Evolutionary conservation across 2,329 filamentous ascomycete species (phyloP), one percentile per base, ranked within the genome.

Genomic region (Botrytis deweyae): DNA sequence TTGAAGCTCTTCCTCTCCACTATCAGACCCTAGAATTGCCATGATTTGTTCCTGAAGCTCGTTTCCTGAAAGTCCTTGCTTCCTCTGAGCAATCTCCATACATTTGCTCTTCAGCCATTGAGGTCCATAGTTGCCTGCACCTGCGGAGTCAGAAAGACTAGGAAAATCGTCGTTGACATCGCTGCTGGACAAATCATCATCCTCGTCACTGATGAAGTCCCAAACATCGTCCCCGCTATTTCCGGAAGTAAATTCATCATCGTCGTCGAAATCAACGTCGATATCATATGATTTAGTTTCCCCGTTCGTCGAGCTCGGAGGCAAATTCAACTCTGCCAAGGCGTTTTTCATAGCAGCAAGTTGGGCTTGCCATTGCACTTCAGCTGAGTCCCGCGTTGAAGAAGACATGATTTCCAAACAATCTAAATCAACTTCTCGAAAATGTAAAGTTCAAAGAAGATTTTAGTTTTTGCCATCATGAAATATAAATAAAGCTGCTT

Each of bases 311-410:
- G 80, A 76, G 20, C 79, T 80, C 52, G 73, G 70, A 4, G 86
- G 83, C n/a, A 89, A 82, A 72, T 88, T 86, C 70, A 98, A 85
- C 36, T 92, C 88, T 61, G 92, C 92, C 74, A 98, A 89, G 62
- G 95, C 94, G 75, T 92, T 88, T 80, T 92, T 91, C 96, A 99
- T 98, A 46, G 92, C 90, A 42, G 90, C 88, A 78, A 97, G 89
- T 81, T 98, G 94, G 74, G 90, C 88, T 77, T 95, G 90, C 96
- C 96, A 98, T 88, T 92, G 88, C 63, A 86, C 85, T 80, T 91
- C 86, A 22, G 80, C 77, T 9, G 76, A 73, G 42, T 69, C 71
- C 44, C 70, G 46, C 40, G 65, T 63, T 36, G 55, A 46, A 25
- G 72, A 5, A 70, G 72, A 70, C 72, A 73, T 73, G n/a, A 46